phyloP scores from a whole-genome alignment of 306 rosid genomes.

The Cicer yamashitae region DNA sequence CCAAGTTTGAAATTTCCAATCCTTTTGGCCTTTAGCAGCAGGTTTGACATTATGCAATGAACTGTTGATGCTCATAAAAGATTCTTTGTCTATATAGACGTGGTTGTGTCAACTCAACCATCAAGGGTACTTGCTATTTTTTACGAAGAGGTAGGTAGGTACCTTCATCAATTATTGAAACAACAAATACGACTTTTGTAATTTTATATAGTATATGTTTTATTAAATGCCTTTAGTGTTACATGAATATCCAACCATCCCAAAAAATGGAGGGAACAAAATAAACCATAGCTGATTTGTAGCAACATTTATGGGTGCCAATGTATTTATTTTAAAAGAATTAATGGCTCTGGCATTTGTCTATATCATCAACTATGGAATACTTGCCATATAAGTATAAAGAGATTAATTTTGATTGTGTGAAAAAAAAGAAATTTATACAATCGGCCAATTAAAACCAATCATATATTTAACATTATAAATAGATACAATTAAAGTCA shows the following conservation, averaged over 20 bases:
- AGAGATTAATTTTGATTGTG: too few relatives aligned
- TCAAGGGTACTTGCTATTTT: background rate
- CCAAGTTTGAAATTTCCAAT: too few relatives aligned
- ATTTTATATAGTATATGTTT: background rate
- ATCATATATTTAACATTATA: too few relatives aligned
- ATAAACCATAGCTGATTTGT: background rate
- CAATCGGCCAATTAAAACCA: too few relatives aligned
- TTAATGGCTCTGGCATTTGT: too few relatives aligned
- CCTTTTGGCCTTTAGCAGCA: too few relatives aligned
- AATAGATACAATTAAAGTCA: too few relatives aligned
- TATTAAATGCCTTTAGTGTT: slow-evolving; percentile 7
- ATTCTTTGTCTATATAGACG: slow-evolving; percentile 14
- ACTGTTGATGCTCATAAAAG: slow-evolving; percentile 15
- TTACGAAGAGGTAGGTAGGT: background rate
- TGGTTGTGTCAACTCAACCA: slow-evolving; percentile 17
- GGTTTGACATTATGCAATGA: too few relatives aligned
- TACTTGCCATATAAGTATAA: too few relatives aligned
- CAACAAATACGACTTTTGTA: slow-evolving; percentile 1
- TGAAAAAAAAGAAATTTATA: too few relatives aligned
- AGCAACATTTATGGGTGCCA: background rate
- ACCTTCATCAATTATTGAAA: slow-evolving; percentile 27
- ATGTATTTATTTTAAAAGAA: too few relatives aligned
- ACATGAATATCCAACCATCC: slow-evolving; percentile 10
- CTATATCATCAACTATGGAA: too few relatives aligned
- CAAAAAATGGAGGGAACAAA: background rate